Conservation (phyloP, 768 basidiomycete species). For the Fibroporia radiculosa region DNA sequence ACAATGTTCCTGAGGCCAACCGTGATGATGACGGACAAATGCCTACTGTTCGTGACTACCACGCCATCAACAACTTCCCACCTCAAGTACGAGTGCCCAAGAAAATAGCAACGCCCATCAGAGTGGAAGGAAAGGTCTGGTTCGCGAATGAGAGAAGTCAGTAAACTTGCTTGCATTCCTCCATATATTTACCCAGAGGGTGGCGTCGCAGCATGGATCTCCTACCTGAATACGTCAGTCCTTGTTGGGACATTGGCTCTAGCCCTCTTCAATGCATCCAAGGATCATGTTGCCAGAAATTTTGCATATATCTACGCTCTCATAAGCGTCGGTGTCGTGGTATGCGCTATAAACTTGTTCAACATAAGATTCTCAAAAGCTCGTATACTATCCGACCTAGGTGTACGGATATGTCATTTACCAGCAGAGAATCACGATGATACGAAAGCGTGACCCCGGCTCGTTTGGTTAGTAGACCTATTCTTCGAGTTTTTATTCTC, state of each 20-base stretch:
- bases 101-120: conserved; percentile 75
- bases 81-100: conserved; percentile 68
- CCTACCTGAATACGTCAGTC: conserved; percentile 83
- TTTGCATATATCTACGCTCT: conserved; percentile 82
- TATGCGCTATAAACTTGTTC: conserved; percentile 21
- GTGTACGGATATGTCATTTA: conserved; percentile 84
- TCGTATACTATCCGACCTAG: conserved; percentile 27
- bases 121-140: conserved; percentile 95
- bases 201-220: conserved; percentile 65
- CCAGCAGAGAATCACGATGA: conserved; percentile 85
- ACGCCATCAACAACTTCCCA: conserved; percentile 59
- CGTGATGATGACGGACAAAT: conserved; percentile 43
- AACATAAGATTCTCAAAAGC: not conserved
- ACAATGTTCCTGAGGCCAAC: conserved; percentile 61
- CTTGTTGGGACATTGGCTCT: conserved; percentile 80
- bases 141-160: conserved; percentile 92
- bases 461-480: conserved; percentile 60
- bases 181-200: not conserved
- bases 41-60: conserved; percentile 66
- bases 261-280: conserved; percentile 83
- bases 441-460: conserved; percentile 80
- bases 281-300: conserved; percentile 52
- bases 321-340: conserved; percentile 67
- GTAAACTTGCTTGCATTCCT: conserved; percentile 22
- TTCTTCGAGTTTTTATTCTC: not conserved